Evolutionary conservation across 2,329 filamentous ascomycete species (phyloP).

Genomic region (Coniochaeta ligniaria): DNA sequence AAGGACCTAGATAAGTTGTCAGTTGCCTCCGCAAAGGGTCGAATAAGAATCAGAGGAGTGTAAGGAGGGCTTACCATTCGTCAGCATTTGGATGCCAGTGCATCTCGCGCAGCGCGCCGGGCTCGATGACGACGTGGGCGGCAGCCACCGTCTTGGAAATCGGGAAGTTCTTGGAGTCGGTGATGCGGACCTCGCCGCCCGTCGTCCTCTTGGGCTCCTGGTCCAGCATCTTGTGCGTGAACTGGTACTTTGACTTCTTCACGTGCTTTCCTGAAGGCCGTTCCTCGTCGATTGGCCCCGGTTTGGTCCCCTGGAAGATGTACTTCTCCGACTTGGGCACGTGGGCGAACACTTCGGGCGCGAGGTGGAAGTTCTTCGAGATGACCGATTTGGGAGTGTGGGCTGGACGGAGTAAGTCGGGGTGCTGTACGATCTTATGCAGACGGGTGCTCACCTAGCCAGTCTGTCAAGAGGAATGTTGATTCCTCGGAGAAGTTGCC

Average conservation of each 20-base stretch:
- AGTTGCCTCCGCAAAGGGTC: background rate
- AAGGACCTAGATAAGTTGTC: constrained; percentile 38
- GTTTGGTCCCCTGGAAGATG: constrained; percentile 66
- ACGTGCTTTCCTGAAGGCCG: constrained; percentile 52
- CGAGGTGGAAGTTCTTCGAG: constrained; percentile 68
- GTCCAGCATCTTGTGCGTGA: constrained; percentile 65
- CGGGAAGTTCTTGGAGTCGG: constrained; percentile 69
- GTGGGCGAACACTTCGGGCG: constrained; percentile 61
- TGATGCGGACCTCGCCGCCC: constrained; percentile 66
- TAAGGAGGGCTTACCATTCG: constrained; percentile 50
- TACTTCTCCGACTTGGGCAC: constrained; percentile 64
- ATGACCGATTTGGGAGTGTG: constrained; percentile 67
- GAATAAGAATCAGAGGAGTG: background rate
- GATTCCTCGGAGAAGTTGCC: constrained; percentile 51
- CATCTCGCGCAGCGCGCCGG: constrained; percentile 69
- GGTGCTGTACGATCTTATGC: background rate
- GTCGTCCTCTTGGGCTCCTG: constrained; percentile 59
- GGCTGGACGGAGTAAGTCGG: constrained; percentile 25
- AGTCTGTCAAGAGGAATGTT: constrained; percentile 68
- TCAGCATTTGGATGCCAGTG: constrained; percentile 78
- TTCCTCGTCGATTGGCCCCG: constrained; percentile 59
- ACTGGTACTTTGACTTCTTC: constrained; percentile 60
- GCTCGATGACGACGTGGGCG: constrained; percentile 63
- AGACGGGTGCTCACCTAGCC: constrained; percentile 45
- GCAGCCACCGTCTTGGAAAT: constrained; percentile 68